Evolutionary conservation across 177 flowering plant genomes (phyloP), one percentile per base, ranked within the genome.

Genomic region (Vitis hybrid): DNA sequence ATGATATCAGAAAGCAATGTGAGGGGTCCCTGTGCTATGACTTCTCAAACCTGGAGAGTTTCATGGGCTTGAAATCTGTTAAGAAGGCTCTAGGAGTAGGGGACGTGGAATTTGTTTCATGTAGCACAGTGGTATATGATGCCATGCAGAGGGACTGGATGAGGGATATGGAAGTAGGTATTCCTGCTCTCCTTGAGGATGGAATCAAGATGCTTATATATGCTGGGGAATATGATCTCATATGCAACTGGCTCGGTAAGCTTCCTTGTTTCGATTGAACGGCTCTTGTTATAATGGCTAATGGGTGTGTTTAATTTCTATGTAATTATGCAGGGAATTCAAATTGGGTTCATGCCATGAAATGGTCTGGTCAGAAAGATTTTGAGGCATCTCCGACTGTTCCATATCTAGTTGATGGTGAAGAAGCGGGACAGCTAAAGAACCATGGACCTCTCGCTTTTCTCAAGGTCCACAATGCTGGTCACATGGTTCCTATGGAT

Each of bases 401-500:
- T 55, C 75, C 86, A 11, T 92, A 88, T 49, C 2, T 28, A 11
- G 95, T 92, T 12, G 88, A 83, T 70, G 87, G 89, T 20, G 54
- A 52, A 52, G 87, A 89, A 72, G 88, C 88, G n/a, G 94, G 94
- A 24, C 65, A 64, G 17, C 64, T 86, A 38, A 90, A 88, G 67
- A 79, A 73, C 76, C 75, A 84, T 64, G 97, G 97, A 8, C 83
- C 94, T 64, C 88, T 92, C 18, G 72, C 79, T 56, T 92, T 92
- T 85, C 84, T 90, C 53, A 92, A 86, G 91, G 91, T 88, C 10
- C 83, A 85, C 66, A 68, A 84, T 65, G 90, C 92, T 1, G 92
- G 92, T 33, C 92, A 89, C 70, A 84, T 88, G 92, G 92, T 88
- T 76, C 92, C 92, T 22, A 88, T 88, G 92, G 92, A 89, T 76